Percentiles rank a stretch among this genome's conserved stretches.
Evolutionary conservation across 2,329 filamentous ascomycete species (phyloP).

Genomic region (Aspergillus spinulosporus): DNA sequence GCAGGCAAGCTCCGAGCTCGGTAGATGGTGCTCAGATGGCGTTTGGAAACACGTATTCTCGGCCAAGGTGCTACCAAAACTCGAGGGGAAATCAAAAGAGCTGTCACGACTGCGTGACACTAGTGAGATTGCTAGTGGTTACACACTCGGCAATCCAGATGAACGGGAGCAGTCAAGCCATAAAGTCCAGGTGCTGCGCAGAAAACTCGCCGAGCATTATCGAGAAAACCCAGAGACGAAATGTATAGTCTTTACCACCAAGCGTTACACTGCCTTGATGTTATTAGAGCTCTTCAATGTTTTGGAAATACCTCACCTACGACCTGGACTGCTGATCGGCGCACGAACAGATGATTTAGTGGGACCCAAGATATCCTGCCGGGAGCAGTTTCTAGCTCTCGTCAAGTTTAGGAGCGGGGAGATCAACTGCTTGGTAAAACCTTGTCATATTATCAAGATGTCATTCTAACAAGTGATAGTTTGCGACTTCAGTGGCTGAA

Average conservation of each 20-base stretch:
- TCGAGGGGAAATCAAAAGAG: slow-evolving; percentile 61
- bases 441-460: not conserved
- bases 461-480: slow-evolving; percentile 37
- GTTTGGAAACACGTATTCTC: slow-evolving; percentile 73
- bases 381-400: slow-evolving; percentile 72
- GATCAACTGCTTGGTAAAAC: slow-evolving; percentile 55
- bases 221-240: slow-evolving; percentile 57
- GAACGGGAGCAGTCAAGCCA: slow-evolving; percentile 59
- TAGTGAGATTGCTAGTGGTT: slow-evolving; percentile 54
- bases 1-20: slow-evolving; percentile 65
- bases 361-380: slow-evolving; percentile 66
- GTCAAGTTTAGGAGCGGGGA: slow-evolving; percentile 62
- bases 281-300: slow-evolving; percentile 66
- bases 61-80: slow-evolving; percentile 61
- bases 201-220: slow-evolving; percentile 65
- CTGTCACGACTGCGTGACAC: slow-evolving; percentile 61
- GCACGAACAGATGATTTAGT: slow-evolving; percentile 52
- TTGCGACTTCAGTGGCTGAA: slow-evolving; percentile 65
- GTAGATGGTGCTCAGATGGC: slow-evolving; percentile 79
- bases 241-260: slow-evolving; percentile 86
- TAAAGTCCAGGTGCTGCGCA: slow-evolving; percentile 67
- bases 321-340: slow-evolving; percentile 65
- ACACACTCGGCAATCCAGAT: slow-evolving; percentile 48
- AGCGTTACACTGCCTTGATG: slow-evolving; percentile 73
- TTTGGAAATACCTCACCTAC: slow-evolving; percentile 61